Evolutionary conservation across 2,329 filamentous ascomycete species (phyloP).

Genomic region (Lasiodiplodia hormozganensis): DNA sequence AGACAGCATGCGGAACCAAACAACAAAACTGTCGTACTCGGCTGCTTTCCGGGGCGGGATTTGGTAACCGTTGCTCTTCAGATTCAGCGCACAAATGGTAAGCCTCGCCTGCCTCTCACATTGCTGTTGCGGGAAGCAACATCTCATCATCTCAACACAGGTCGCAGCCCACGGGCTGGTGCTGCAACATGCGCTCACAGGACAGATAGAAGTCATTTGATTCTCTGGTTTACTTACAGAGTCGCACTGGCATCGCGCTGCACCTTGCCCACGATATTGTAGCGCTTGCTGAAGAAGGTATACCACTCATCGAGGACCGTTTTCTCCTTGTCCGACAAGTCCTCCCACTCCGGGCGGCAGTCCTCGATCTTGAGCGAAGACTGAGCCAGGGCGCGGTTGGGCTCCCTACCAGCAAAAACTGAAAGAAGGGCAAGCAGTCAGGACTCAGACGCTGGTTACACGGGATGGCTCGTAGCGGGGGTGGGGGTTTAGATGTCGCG

Average conservation of each 20-base stretch:
- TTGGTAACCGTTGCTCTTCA: conserved; percentile 18
- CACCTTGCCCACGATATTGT: conserved; percentile 78
- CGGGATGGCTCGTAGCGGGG: no score
- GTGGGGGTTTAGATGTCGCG: neutral
- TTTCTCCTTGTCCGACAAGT: conserved; percentile 85
- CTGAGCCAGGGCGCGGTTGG: conserved; percentile 86
- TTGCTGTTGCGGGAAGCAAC: neutral
- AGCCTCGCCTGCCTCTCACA: conserved; percentile 18
- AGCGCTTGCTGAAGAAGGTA: conserved; percentile 95
- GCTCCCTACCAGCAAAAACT: conserved; percentile 97
- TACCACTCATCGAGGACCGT: conserved; percentile 88
- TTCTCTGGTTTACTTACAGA: conserved; percentile 28
- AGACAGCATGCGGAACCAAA: conserved; percentile 12
- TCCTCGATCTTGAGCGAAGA: conserved; percentile 88
- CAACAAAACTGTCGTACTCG: neutral
- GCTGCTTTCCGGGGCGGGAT: neutral
- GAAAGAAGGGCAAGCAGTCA: conserved; percentile 13
- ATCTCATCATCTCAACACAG: conserved; percentile 7
- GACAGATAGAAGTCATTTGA: neutral
- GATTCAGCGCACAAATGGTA: neutral
- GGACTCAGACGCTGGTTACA: neutral
- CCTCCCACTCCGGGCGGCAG: conserved; percentile 80
- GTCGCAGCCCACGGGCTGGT: neutral
- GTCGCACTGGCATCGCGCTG: conserved; percentile 30
- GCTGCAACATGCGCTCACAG: conserved; percentile 4